These are phyloP conservation scores for Amylostereum chailletii DNA, from an alignment of 1,284 basidiomycete species.

Conservation along the genomic window DNA sequence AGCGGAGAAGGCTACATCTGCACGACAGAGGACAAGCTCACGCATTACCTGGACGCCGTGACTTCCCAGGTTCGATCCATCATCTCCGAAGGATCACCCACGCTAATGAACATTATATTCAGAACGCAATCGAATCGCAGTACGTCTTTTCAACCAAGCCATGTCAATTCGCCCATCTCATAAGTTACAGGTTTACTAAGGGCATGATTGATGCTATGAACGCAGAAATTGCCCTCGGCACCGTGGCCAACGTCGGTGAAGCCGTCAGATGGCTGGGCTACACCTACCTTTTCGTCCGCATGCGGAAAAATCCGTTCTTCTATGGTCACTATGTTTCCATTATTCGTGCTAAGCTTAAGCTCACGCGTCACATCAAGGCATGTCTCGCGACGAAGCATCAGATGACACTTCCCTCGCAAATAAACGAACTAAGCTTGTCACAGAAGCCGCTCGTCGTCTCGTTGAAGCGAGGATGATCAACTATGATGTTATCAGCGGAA, in stretches of 20 bases:
- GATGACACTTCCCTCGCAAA: constrained; percentile 77
- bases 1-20: constrained; percentile 98
- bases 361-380: constrained; percentile 38
- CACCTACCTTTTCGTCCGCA: constrained; percentile 94
- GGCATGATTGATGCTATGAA: constrained; percentile 93
- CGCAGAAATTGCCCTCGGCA: constrained; percentile 92
- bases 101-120: constrained; percentile 9
- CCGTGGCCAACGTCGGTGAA: constrained; percentile 83
- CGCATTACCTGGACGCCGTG: constrained; percentile 87
- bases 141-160: constrained; percentile 26
- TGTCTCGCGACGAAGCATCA: constrained; percentile 61
- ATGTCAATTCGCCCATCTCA: not conserved
- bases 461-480: constrained; percentile 80
- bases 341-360: not conserved
- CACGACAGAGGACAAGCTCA: constrained; percentile 88
- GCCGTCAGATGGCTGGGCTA: constrained; percentile 96
- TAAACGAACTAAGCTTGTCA: constrained; percentile 71
- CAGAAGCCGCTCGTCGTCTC: constrained; percentile 63
- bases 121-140: constrained; percentile 97
- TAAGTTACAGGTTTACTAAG: constrained; percentile 57
- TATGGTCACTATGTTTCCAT: constrained; percentile 56
- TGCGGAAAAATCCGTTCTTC: constrained; percentile 87
- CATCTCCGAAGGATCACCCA: constrained; percentile 1
- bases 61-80: constrained; percentile 66
- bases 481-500: constrained; percentile 55